Evolutionary conservation across 768 basidiomycete species (phyloP).

Genomic region (Kwoniella heveanensis): DNA sequence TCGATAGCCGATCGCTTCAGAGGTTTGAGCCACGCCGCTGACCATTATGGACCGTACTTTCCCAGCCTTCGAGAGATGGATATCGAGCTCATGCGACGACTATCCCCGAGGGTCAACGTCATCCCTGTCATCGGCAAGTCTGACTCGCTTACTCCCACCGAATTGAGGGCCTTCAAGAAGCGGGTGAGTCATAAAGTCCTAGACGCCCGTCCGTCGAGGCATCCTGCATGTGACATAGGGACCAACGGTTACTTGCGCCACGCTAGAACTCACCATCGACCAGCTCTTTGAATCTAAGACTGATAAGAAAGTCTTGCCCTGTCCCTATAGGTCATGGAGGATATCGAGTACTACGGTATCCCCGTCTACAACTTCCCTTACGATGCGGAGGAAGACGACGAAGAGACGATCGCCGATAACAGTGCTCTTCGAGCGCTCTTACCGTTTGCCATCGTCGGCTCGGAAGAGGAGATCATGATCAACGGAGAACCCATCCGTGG

Average conservation of each 20-base stretch:
- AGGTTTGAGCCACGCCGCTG: slow-evolving; percentile 1
- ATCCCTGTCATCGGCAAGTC: slow-evolving; percentile 97
- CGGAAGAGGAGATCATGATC: slow-evolving; percentile 93
- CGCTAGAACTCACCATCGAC: too few species aligned
- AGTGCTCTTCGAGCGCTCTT: slow-evolving; percentile 88
- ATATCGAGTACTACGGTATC: slow-evolving; percentile 97
- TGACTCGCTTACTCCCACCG: slow-evolving; percentile 88
- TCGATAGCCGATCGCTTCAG: too few species aligned
- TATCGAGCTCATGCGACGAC: slow-evolving; percentile 96
- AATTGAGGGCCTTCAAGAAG: slow-evolving; percentile 94
- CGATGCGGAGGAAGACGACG: slow-evolving; percentile 98
- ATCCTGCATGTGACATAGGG: too few species aligned
- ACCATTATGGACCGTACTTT: neutral
- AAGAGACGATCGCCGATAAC: slow-evolving; percentile 97
- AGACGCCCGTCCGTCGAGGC: too few species aligned
- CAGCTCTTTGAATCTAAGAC: too few species aligned
- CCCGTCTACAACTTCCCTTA: slow-evolving; percentile 99
- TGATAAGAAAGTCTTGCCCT: neutral
- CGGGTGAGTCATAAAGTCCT: slow-evolving; percentile 64
- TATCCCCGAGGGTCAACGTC: slow-evolving; percentile 96
- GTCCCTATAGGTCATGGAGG: slow-evolving; percentile 92
- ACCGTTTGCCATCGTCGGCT: slow-evolving; percentile 96
- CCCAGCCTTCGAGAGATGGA: slow-evolving; percentile 86
- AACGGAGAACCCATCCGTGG: slow-evolving; percentile 83
- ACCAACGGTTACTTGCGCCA: too few species aligned